A percentile compares a stretch with the other conserved stretches of the same genome.
Evolutionary conservation across 768 basidiomycete genomes (phyloP).

Genomic region (Termitomyces sp.): DNA sequence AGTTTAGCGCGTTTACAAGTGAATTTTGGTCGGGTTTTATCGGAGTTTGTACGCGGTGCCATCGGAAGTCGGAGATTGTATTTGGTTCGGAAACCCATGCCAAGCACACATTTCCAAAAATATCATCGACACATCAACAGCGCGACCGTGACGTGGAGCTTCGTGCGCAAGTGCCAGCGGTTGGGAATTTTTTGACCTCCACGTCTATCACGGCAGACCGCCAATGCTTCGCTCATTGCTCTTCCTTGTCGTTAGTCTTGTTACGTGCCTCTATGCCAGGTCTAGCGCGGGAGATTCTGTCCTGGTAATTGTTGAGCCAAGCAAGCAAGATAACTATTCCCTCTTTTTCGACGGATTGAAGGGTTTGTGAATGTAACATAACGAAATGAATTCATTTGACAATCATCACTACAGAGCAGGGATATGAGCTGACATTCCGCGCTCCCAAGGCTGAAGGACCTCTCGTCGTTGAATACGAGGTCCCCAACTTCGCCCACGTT

Average conservation of each 20-base stretch:
- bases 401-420: constrained; percentile 46
- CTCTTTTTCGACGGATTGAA: constrained; percentile 76
- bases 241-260: constrained; percentile 25
- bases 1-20: constrained; percentile 11
- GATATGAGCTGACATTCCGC: constrained; percentile 86
- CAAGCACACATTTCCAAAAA: constrained; percentile 16
- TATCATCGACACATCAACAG: constrained; percentile 5
- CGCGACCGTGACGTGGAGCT: constrained; percentile 18
- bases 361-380: constrained; percentile 36
- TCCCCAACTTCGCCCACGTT: constrained; percentile 78
- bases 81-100: constrained; percentile 12
- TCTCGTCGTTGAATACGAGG: constrained; percentile 60
- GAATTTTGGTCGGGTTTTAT: constrained; percentile 25
- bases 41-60: constrained; percentile 2
- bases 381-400: background rate
- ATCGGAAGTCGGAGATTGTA: constrained; percentile 1
- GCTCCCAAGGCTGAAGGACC: constrained; percentile 71
- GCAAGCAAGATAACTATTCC: constrained; percentile 66
- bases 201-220: constrained; percentile 10
- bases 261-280: constrained; percentile 38
- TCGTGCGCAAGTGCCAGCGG: constrained; percentile 5
- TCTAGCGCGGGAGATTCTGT: constrained; percentile 83
- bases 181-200: constrained; percentile 10
- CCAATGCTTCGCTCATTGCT: constrained; percentile 32
- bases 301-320: constrained; percentile 78